phyloP scores from a whole-genome alignment of 352 stramenopile species.

The Pythium guiyangense region DNA sequence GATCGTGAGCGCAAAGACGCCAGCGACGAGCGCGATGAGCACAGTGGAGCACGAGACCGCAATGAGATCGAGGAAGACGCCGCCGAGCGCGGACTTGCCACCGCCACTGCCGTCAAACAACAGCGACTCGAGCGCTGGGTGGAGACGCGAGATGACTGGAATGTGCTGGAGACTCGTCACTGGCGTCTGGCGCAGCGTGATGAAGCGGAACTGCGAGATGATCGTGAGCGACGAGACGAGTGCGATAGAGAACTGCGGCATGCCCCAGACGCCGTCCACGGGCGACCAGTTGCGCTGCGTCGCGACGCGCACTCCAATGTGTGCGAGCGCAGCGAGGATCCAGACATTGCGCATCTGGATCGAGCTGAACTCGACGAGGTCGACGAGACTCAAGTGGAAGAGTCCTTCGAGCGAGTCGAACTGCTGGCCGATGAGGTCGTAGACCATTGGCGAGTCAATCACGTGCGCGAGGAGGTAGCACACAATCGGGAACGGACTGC shows the following conservation, averaged over 20 bases:
- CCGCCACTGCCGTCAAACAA: neutral
- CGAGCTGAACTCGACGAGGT: constrained; percentile 11
- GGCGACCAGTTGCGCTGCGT: constrained; percentile 3
- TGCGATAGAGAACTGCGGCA: constrained; percentile 16
- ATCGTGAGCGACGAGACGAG: constrained; percentile 15
- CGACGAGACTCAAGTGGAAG: constrained; percentile 1
- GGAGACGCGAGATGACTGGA: neutral
- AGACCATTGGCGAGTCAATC: constrained; percentile 17
- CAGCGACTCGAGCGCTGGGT: constrained; percentile 2
- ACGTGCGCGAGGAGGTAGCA: constrained; percentile 18
- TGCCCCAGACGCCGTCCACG: constrained; percentile 1
- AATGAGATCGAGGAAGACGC: constrained; percentile 10
- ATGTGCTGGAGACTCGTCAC: neutral
- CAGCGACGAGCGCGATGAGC: neutral
- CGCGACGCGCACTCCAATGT: neutral
- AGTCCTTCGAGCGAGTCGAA: constrained; percentile 12
- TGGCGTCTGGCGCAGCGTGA: neutral
- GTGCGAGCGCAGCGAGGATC: constrained; percentile 9
- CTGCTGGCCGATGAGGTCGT: constrained; percentile 9
- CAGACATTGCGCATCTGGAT: constrained; percentile 22
- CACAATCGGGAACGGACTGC: constrained; percentile 15
- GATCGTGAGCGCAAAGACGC: neutral
- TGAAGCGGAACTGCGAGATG: constrained; percentile 11
- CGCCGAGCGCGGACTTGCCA: neutral
- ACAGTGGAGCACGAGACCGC: neutral